A percentile compares a stretch with the other conserved stretches of the same genome.
phyloP scores from a whole-genome alignment of 306 rosid species.

The Alnus rubra region DNA sequence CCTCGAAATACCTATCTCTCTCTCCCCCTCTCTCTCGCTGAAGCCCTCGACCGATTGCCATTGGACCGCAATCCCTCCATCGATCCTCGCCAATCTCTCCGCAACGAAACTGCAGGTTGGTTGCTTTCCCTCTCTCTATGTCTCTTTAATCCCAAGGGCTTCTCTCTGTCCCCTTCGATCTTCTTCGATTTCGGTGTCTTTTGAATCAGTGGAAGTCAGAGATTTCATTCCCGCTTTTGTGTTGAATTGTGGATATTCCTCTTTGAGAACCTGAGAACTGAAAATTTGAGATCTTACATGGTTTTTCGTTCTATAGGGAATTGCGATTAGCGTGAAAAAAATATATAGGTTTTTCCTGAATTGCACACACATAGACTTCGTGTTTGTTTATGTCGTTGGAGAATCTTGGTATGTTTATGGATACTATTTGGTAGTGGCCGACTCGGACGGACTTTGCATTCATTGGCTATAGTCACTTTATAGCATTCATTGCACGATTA shows the following conservation, averaged over 20 bases:
- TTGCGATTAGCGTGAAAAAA: background rate
- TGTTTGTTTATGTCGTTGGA: background rate
- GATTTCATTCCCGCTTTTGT: background rate
- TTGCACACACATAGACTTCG: background rate
- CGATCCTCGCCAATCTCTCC: conserved; percentile 25
- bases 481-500: background rate
- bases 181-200: conserved; percentile 3
- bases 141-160: conserved; percentile 2
- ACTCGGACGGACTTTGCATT: background rate
- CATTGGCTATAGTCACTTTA: background rate
- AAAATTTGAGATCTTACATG: background rate
- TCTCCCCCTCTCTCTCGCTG: conserved; percentile 23
- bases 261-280: background rate
- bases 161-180: conserved; percentile 11
- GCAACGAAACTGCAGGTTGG: conserved; percentile 41
- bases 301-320: background rate
- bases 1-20: conserved; percentile 60
- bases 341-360: background rate
- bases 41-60: conserved; percentile 24
- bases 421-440: background rate
- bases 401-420: background rate
- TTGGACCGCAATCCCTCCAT: conserved; percentile 33
- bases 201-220: background rate
- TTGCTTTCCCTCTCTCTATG: conserved; percentile 6
- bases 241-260: background rate